phyloP scores from a whole-genome alignment of 148 eudicot species.

The Suaeda aralocaspica region DNA sequence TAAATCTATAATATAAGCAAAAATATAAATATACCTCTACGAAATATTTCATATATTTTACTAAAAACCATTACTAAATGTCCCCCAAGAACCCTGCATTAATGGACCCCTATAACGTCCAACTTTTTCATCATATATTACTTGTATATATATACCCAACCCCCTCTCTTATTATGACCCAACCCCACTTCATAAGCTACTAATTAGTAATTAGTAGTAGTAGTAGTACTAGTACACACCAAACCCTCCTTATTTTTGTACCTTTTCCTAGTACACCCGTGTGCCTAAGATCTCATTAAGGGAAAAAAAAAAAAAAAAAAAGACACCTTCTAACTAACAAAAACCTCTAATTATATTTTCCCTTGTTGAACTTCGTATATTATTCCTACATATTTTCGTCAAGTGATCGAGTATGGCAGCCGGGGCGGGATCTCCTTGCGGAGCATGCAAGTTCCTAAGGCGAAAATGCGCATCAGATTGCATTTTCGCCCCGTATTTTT shows the following conservation, averaged over 20 bases:
- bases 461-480: slow-evolving; percentile 71
- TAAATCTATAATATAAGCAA: no score
- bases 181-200: slow-evolving; percentile 24
- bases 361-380: background rate
- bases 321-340: background rate
- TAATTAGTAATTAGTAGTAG: slow-evolving; percentile 3
- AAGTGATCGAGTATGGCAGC: slow-evolving; percentile 34
- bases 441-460: slow-evolving; percentile 85
- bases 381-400: background rate
- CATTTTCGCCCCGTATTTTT: slow-evolving; percentile 72
- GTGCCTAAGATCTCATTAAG: slow-evolving; percentile 11
- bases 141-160: background rate
- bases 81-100: slow-evolving; percentile 55
- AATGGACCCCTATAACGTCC: slow-evolving; percentile 47
- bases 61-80: slow-evolving; percentile 57
- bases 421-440: slow-evolving; percentile 72
- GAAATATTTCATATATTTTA: no score
- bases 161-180: slow-evolving; percentile 27
- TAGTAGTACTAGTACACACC: background rate
- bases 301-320: background rate
- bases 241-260: slow-evolving; percentile 18
- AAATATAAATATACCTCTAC: no score
- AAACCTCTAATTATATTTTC: background rate
- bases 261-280: slow-evolving; percentile 37
- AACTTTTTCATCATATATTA: slow-evolving; percentile 18